phyloP scores from a whole-genome alignment of 2,329 filamentous ascomycete species.

The Tolypocladium endophyticum region DNA sequence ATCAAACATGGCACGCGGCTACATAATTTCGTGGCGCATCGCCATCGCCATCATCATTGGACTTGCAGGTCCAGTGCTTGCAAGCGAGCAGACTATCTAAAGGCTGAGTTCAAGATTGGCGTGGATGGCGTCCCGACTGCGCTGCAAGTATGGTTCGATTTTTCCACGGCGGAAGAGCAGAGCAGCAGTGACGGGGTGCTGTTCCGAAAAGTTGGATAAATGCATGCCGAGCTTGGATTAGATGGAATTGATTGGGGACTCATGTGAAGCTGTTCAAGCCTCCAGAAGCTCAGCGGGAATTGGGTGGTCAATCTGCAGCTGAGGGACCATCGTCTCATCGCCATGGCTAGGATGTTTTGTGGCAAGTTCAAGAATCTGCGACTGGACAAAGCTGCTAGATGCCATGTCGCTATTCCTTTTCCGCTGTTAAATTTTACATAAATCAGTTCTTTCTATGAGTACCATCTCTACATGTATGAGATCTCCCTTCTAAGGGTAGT shows the following conservation, averaged over 20 bases:
- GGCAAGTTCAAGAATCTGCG: too few relatives aligned
- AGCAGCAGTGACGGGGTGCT: background rate
- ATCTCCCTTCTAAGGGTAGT: constrained; percentile 33
- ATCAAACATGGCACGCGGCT: background rate
- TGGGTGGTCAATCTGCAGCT: too few relatives aligned
- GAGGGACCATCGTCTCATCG: too few relatives aligned
- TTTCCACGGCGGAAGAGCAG: background rate
- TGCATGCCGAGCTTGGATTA: background rate
- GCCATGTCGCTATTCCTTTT: too few relatives aligned
- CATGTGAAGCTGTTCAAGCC: background rate
- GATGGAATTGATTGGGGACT: background rate
- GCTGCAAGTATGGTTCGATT: background rate
- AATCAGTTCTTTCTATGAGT: too few relatives aligned
- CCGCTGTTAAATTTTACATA: too few relatives aligned
- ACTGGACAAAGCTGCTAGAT: too few relatives aligned
- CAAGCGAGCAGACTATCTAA: background rate
- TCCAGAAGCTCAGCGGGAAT: background rate
- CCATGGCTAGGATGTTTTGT: too few relatives aligned
- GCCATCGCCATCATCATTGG: background rate
- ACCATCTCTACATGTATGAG: fast-evolving
- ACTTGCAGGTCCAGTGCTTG: background rate
- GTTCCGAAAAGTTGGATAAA: background rate
- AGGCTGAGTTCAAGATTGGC: background rate
- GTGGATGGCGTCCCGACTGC: background rate
- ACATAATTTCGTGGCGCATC: background rate